Evolutionary conservation across 768 basidiomycete genomes (phyloP), one percentile per base, ranked within the genome.

Genomic region (Termitomyces sp.): DNA sequence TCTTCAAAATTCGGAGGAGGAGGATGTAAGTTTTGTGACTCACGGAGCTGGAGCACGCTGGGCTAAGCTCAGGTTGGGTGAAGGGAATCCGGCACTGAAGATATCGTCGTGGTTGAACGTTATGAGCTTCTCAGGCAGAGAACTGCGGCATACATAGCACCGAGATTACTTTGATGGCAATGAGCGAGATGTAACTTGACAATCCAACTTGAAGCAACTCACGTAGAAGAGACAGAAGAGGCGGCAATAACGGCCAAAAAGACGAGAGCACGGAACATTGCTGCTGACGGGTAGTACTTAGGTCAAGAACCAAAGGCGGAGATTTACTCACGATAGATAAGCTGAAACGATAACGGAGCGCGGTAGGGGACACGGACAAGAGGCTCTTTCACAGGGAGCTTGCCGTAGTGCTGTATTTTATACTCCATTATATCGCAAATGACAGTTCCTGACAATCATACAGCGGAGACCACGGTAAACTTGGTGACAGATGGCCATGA

Each of bases 181-280:
- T 57, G 10, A 20, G 26, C n/a, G 4, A 37, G 1, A 22, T 31
- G 7, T 14, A 13, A 20, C 2, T 29, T 26, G 13, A 29, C 36
- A 24, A 37, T n/a, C 1, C 5, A 59, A 18, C 2, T 22, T 10
- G 14, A 4, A 29, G n/a, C 5, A 18, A 59, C 61, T 44, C 32
- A 62, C 61, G 46, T 46, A 42, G 61, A 56, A 22, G 59, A 57
- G 7, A 60, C 59, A 16, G 59, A 37, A 31, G 59, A 52, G 39
- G 51, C 36, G 9, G 49, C 59, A n/a, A 63, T 26, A 14, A 34
- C 39, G 10, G 46, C 59, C 7, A 58, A 16, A 29, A 57, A 20
- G 24, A 61, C 31, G 24, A 58, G 39, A 58, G 60, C 55, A 27
- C 60, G 47, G 47, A 58, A 51, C 60, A 61, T 61, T 29, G 29